Base-by-base conservation (phyloP, 441 rosid genomes). In the Euphorbia neoarborescens region DNA sequence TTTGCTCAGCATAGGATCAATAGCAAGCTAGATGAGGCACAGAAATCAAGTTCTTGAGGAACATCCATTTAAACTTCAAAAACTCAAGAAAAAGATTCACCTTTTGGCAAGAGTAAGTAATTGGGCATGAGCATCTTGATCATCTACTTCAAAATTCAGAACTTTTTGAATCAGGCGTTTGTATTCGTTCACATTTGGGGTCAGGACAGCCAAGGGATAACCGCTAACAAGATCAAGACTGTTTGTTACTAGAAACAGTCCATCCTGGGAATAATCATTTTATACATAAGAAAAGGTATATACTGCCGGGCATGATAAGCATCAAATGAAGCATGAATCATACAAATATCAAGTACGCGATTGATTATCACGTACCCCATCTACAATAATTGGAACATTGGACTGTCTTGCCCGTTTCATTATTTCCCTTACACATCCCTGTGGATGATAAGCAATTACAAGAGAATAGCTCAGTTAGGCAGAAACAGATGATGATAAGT, bases 101-200 rank as follows among this genome's bases (percentile, higher is more conserved):
- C 76, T 77, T 78, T 84, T 89, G 57, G 94, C 86, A 75, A 94
- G 89, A 76, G 86, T 81, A 37, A 81, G 79, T 68, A 94, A 77
- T 70, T 89, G 88, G 58, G 79, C 82, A 46, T 75, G 80, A 80
- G 92, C 82, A 70, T 88, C 86, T 66, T 78, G 73, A 73, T 89
- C 92, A 48, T 78, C 75, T 34, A 90, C 90, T 72, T 94, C 94
- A 76, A 88, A 84, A 61, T 81, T 77, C 34, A 91, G 82, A 15
- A 89, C 89, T 82, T 84, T 91, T 74, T 85, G 86, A 63, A 94
- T 87, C 73, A 94, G 81, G 53, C 90, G 94, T 83, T 94, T 94
- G 81, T 89, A 91, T 83, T 94, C 97, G 54, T 89, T 87, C 65
- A 94, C 90, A 69, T 94, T 94, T 59, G 96, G 97, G 69, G 97